These are phyloP conservation scores for Nasturtium officinale DNA, from an alignment of 345 rosid genomes.

Conservation along the genomic window DNA sequence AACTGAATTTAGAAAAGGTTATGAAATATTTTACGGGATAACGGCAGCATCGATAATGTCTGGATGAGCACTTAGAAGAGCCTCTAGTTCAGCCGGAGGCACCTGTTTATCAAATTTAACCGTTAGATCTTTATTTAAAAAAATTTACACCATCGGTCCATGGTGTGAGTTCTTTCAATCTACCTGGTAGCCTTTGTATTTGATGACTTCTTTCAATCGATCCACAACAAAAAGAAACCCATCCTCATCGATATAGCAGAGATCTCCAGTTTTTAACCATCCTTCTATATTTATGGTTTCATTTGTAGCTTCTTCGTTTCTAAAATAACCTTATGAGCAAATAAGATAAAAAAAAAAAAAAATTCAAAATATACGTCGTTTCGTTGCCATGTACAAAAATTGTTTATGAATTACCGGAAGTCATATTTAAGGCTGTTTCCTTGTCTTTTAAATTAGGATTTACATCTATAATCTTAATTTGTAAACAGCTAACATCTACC, in stretches of 20 bases:
- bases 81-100: conserved; percentile 86
- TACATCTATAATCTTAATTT: not conserved
- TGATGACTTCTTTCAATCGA: conserved; percentile 84
- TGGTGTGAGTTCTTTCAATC: not conserved
- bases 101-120: conserved; percentile 47
- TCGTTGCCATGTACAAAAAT: not conserved
- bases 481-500: too few species aligned
- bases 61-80: conserved; percentile 64
- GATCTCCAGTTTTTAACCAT: conserved; percentile 89
- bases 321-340: conserved; percentile 60
- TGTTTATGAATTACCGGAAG: not conserved
- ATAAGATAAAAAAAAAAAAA: too few species aligned
- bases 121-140: not conserved
- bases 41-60: conserved; percentile 75
- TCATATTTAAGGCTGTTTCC: not conserved
- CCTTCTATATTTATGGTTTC: conserved; percentile 65
- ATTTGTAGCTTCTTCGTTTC: conserved; percentile 68
- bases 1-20: not conserved
- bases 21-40: conserved; percentile 55
- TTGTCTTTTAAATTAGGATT: too few species aligned
- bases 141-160: not conserved
- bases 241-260: conserved; percentile 81
- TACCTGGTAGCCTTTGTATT: conserved; percentile 94
- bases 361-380: not conserved
- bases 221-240: conserved; percentile 87